Base-by-base conservation (phyloP, 2,329 filamentous ascomycete species). In the Colletotrichum karsti region DNA sequence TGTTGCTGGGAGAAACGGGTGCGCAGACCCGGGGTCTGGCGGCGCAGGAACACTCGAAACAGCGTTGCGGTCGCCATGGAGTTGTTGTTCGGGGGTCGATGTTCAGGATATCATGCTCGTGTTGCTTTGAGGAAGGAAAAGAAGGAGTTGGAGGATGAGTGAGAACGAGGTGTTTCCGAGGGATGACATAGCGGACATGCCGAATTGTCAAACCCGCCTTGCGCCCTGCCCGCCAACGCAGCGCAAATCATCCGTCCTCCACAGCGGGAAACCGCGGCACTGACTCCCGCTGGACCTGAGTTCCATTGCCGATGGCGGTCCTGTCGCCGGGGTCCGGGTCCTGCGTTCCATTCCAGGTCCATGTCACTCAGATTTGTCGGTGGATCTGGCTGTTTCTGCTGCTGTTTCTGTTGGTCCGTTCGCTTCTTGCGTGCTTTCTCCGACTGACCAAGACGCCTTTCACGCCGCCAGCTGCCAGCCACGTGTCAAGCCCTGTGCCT, bases 31-130 rank as follows among this genome's bases (percentile, higher is more conserved):
- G 73, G 72, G 42, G 74, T 55, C 24, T 75, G 73, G 67, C 75
- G 76, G 64, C 76, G 77, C 51, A 78, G 58, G 24, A 74, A 60
- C 10, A 69, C 70, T 53, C 76, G 72, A 58, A 71, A 73, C 5
- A 73, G 57, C 12, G 63, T 69, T n/a, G 71, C 62, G 42, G 70
- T 70, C 44, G 74, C 57, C 77, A 74, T 74, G 54, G 37, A 48
- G 30, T 26, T 41, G 18, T 56, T 54, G 41, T 39, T 58, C 26
- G 41, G 10, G 2, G 5, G 41, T 9, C 8, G 20, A n/a, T 61
- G 57, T 62, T 51, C 4, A 28, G 46, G 39, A 18, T 53, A 54
- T 50, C 67, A 69, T 69, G 35, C 12, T 28, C 13, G 28, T 20
- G 33, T 30, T 26, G 57, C 4, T 26, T 12, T 33, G 46, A 13